Evolutionary conservation across 148 eudicot genomes (phyloP).

Genomic region (Cornus suecica): DNA sequence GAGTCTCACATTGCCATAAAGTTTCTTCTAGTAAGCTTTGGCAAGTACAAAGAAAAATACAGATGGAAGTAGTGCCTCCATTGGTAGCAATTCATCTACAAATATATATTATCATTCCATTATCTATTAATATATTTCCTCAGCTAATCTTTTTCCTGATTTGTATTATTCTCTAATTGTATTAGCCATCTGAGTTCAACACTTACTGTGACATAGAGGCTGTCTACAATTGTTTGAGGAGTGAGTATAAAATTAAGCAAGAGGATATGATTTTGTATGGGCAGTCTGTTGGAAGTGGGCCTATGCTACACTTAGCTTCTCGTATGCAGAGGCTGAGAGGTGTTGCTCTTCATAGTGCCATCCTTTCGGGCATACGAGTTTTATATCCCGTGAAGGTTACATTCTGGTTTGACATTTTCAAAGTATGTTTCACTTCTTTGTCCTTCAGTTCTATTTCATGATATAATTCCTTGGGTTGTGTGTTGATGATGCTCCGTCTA

Average conservation of each 20-base stretch:
- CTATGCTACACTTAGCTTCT: slow-evolving; percentile 86
- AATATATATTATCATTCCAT: not conserved
- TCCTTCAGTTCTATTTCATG: not conserved
- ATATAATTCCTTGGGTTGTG: not conserved
- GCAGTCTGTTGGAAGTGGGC: slow-evolving; percentile 98
- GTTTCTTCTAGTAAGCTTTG: not conserved
- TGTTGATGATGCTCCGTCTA: slow-evolving; percentile 6
- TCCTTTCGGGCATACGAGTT: slow-evolving; percentile 90
- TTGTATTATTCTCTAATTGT: slow-evolving; percentile 6
- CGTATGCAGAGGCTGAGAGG: slow-evolving; percentile 68
- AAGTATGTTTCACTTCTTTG: slow-evolving; percentile 40
- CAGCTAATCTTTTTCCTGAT: not conserved
- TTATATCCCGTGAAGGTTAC: slow-evolving; percentile 81
- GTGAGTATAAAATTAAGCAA: slow-evolving; percentile 63
- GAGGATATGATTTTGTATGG: slow-evolving; percentile 91
- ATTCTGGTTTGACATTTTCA: slow-evolving; percentile 94
- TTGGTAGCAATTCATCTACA: not conserved
- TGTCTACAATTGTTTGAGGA: slow-evolving; percentile 82
- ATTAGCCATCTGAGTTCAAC: slow-evolving; percentile 89
- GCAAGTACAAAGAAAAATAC: not conserved
- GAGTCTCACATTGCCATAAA: not conserved
- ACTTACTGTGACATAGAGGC: slow-evolving; percentile 98
- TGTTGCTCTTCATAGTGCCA: slow-evolving; percentile 95
- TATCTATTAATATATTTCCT: too few species aligned
- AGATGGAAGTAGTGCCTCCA: not conserved